These are phyloP conservation scores for Cucurbita moschata DNA, from an alignment of 306 rosid species.

Conservation along the genomic window DNA sequence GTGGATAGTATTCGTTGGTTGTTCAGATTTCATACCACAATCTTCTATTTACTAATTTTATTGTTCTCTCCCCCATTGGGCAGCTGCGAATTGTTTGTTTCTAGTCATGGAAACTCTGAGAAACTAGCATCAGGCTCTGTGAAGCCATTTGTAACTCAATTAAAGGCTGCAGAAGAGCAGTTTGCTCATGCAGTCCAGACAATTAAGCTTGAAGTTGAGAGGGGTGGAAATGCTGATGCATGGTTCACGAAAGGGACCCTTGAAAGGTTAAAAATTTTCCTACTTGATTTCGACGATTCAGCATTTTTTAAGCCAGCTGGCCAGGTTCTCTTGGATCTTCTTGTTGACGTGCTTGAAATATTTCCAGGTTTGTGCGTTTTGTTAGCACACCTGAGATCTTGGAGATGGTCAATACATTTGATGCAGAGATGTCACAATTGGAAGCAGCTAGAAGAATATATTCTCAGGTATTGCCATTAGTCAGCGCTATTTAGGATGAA, in stretches of 20 bases:
- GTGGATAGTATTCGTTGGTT: conserved; percentile 8
- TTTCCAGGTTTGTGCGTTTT: conserved; percentile 75
- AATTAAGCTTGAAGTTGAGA: conserved; percentile 71
- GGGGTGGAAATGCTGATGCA: conserved; percentile 31
- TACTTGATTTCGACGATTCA: not conserved
- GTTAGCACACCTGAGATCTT: conserved; percentile 81
- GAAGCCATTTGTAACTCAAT: conserved; percentile 72
- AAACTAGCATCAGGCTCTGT: conserved; percentile 83
- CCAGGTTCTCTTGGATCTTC: not conserved
- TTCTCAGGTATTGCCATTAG: conserved; percentile 36
- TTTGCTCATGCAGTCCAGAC: conserved; percentile 52
- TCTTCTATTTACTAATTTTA: conserved; percentile 2
- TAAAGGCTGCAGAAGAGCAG: conserved; percentile 83
- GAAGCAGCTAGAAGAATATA: conserved; percentile 71
- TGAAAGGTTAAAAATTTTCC: conserved; percentile 46
- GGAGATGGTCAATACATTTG: conserved; percentile 67
- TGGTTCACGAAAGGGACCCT: conserved; percentile 99
- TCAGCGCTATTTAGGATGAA: not conserved
- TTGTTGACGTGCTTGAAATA: not conserved
- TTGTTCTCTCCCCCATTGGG: conserved; percentile 7
- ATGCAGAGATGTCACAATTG: conserved; percentile 89
- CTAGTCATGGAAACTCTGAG: conserved; percentile 59
- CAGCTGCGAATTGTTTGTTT: conserved; percentile 84
- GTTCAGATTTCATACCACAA: not conserved
- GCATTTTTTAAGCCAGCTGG: not conserved